Base-by-base conservation (phyloP, 441 rosid genomes). In the Viola pubescens region DNA sequence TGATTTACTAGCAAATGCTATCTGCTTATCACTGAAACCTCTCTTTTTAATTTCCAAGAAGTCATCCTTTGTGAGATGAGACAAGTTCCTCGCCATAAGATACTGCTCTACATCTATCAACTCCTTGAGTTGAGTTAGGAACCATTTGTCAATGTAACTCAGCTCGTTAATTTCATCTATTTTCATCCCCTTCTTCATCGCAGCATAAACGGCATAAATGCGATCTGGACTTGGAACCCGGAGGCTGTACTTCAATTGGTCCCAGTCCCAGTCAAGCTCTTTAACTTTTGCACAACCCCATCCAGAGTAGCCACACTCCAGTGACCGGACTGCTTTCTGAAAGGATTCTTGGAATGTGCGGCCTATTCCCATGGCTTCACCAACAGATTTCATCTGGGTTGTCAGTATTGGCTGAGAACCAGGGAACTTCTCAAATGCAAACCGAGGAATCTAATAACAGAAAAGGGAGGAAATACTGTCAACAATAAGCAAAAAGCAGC, bases 361-460 rank as follows among this genome's bases (percentile, higher is more conserved):
- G 48, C 97, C 97, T 11, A 94, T 67, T 44, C 97, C 88, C 98
- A 89, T 94, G 68, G 87, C 71, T 65, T 94, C 98, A 42, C 97
- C 98, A 62, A 94, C 98, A 61, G 95, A 94, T 73, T 89, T 88
- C 98, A 94, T 94, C 76, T 90, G 97, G 58, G 98, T 94, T n/a
- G 97, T 89, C 67, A 94, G 68, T 64, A 82, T 62, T 8, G 98
- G 95, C 68, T 83, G 83, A 47, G 98, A 89, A 57, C 98, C 97
- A 14, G 98, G 98, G 73, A 92, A 89, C 74, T 94, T 94, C 82
- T 94, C 98, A 65, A 94, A 89, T 41, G 98, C 98, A 74, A 89
- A 94, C 54, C 97, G 72, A 12, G 95, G 97, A 58, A 91, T 91
- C 98, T 90, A 77, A 75, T 73, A 19, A 51, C 52, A 65, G 12